These are phyloP conservation scores for Nyctanthes arbortristis DNA, from an alignment of 257 asterid genomes.

Conservation along the genomic window DNA sequence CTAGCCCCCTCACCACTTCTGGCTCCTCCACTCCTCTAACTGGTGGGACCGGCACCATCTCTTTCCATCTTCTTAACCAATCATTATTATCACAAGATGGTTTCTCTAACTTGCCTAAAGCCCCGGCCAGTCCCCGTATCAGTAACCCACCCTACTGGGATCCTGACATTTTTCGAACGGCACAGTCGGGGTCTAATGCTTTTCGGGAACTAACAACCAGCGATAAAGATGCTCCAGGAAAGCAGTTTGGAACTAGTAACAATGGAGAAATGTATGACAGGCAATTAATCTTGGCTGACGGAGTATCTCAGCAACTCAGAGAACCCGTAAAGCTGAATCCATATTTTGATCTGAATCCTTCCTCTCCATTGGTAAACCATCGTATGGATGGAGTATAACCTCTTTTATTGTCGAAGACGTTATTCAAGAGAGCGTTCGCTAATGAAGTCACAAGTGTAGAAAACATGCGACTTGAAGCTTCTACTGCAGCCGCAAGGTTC, in stretches of 20 bases:
- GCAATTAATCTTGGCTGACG: slow-evolving; percentile 74
- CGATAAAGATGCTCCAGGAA: slow-evolving; percentile 52
- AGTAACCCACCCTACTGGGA: slow-evolving; percentile 69
- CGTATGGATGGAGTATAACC: slow-evolving; percentile 50
- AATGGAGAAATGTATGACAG: slow-evolving; percentile 59
- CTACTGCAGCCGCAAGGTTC: slow-evolving; percentile 14
- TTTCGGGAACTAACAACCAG: slow-evolving; percentile 57
- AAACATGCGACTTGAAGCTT: too few species aligned
- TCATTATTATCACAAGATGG: slow-evolving; percentile 59
- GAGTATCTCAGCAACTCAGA: slow-evolving; percentile 72
- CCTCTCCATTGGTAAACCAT: slow-evolving; percentile 45
- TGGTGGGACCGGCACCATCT: slow-evolving; percentile 66
- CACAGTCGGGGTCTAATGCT: slow-evolving; percentile 59
- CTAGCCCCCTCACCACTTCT: slow-evolving; percentile 83
- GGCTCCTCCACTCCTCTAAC: slow-evolving; percentile 95
- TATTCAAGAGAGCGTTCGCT: slow-evolving; percentile 26
- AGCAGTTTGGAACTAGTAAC: slow-evolving; percentile 52
- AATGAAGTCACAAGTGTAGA: background rate
- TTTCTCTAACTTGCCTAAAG: slow-evolving; percentile 46
- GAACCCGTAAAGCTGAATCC: slow-evolving; percentile 66
- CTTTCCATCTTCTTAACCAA: slow-evolving; percentile 62
- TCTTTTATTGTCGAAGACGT: background rate
- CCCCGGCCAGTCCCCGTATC: slow-evolving; percentile 40
- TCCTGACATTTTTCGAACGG: slow-evolving; percentile 67
- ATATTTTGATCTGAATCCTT: slow-evolving; percentile 54